A percentile compares a stretch with the other conserved stretches of the same genome.
Conservation (phyloP, 225 moss, liverwort and hornwort species). For the Anthoceros angustus region DNA sequence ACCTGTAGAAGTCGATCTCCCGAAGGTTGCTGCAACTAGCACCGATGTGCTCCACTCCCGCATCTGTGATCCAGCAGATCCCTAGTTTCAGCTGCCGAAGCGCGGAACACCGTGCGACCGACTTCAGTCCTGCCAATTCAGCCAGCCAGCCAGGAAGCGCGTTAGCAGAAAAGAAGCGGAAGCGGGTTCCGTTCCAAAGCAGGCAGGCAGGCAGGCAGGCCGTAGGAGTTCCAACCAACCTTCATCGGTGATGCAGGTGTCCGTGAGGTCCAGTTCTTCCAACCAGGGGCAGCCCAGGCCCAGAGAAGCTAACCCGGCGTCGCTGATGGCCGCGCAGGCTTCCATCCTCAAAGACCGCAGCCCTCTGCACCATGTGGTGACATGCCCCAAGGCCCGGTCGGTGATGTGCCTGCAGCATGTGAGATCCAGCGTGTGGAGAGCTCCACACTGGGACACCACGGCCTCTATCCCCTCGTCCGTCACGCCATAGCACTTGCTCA, state of each 20-base stretch:
- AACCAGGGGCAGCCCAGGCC: conserved; percentile 31
- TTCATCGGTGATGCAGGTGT: conserved; percentile 48
- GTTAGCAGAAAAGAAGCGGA: no score
- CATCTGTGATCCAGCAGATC: conserved; percentile 50
- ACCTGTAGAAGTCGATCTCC: conserved; percentile 87
- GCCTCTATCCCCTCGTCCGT: conserved; percentile 47
- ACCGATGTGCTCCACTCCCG: conserved; percentile 44
- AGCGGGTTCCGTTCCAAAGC: no score
- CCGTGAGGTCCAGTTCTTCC: conserved; percentile 75
- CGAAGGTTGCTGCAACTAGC: conserved; percentile 46
- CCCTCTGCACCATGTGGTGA: conserved; percentile 37
- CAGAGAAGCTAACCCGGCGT: conserved; percentile 33
- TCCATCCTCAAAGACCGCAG: conserved; percentile 62
- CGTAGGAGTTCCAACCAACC: conserved; percentile 16
- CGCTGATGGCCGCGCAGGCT: conserved; percentile 42
- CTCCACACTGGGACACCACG: conserved; percentile 35
- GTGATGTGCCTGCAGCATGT: conserved; percentile 83
- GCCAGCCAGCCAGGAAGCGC: neutral
- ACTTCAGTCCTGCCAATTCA: conserved; percentile 44
- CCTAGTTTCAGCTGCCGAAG: conserved; percentile 57
- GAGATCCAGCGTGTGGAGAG: conserved; percentile 54
- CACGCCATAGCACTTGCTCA: conserved; percentile 67
- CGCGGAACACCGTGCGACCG: conserved; percentile 47
- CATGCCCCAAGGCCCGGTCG: conserved; percentile 34
- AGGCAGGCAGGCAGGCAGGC: no score